Conservation (phyloP, 208 protist genomes). For the Endotrypanum monterogeii region DNA sequence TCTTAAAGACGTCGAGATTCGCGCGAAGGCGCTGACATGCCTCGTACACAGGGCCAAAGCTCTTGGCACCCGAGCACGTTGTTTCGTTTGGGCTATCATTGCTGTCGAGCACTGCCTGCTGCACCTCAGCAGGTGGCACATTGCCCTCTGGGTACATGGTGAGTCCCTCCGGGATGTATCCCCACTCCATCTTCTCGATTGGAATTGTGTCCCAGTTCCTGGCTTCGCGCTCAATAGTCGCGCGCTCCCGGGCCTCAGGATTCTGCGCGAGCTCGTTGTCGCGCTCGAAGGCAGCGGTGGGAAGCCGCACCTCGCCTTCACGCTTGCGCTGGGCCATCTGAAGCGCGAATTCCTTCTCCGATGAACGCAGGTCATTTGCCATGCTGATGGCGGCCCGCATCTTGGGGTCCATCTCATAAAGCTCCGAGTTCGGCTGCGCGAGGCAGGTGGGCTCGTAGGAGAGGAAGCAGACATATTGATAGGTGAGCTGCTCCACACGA, state of each 20-base stretch:
- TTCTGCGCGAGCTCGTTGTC: constrained; percentile 23
- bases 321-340: constrained; percentile 66
- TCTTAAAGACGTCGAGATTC: constrained; percentile 74
- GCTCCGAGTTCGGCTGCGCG: constrained; percentile 26
- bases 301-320: constrained; percentile 62
- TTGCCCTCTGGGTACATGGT: constrained; percentile 71
- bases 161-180: constrained; percentile 76
- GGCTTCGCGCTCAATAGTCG: constrained; percentile 9
- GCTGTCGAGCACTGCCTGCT: background rate
- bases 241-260: background rate
- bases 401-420: constrained; percentile 24
- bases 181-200: constrained; percentile 70
- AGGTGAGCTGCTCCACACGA: constrained; percentile 83
- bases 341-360: constrained; percentile 60
- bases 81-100: background rate
- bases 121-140: background rate
- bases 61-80: background rate
- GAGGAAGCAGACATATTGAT: constrained; percentile 95
- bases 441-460: constrained; percentile 73
- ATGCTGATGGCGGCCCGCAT: constrained; percentile 53
- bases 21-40: constrained; percentile 39
- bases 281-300: constrained; percentile 41
- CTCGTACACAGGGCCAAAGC: constrained; percentile 47
- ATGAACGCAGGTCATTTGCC: constrained; percentile 75
- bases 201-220: constrained; percentile 36